phyloP scores from a whole-genome alignment of 768 basidiomycete genomes.

The Russula ochroleuca region DNA sequence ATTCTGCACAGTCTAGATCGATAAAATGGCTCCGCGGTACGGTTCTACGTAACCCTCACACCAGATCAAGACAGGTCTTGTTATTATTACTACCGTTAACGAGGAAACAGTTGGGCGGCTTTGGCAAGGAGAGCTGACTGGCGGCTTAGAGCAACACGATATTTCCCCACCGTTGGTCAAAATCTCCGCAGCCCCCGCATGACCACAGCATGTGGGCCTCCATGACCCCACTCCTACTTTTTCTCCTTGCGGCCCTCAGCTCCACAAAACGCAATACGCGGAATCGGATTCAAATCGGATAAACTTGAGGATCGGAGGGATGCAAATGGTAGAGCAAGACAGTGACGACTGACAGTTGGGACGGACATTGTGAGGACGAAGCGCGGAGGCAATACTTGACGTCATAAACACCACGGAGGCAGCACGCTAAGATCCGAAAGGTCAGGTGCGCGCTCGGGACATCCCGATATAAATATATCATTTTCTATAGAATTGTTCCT shows the following conservation, averaged over 20 bases:
- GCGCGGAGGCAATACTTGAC: conserved; percentile 11
- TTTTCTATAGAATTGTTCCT: neutral
- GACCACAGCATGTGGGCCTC: neutral
- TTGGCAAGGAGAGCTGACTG: neutral
- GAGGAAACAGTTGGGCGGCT: neutral
- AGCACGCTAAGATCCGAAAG: conserved; percentile 10
- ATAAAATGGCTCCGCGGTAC: conserved; percentile 7
- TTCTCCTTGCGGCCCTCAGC: neutral
- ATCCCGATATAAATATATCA: neutral
- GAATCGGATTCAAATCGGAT: neutral
- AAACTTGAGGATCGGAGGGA: neutral
- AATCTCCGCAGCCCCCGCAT: conserved; percentile 9
- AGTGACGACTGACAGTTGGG: neutral
- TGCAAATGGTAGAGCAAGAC: neutral
- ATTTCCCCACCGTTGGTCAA: neutral
- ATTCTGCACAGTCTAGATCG: neutral
- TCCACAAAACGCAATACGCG: neutral
- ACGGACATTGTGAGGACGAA: conserved; percentile 9
- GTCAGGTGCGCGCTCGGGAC: neutral
- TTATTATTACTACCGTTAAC: neutral
- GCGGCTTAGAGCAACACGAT: neutral
- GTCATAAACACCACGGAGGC: conserved; percentile 14
- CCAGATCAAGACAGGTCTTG: neutral
- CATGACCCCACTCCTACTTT: neutral
- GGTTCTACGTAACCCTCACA: neutral